Evolutionary conservation across 192 early-diverging fungal species (phyloP).

Genomic region (Dissophora globulifera): DNA sequence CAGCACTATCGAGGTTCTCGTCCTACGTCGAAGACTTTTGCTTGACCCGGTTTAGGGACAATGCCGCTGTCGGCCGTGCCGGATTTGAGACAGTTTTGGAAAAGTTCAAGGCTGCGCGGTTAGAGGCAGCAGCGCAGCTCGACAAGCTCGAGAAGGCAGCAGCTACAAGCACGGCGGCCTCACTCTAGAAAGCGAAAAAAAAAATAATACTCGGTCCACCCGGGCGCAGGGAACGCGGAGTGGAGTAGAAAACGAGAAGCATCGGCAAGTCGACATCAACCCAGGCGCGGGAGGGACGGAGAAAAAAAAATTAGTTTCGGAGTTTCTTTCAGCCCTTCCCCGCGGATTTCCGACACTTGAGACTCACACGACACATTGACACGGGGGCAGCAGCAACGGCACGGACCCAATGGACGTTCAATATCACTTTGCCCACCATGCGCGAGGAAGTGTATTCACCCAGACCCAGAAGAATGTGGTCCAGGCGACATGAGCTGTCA

Average conservation of each 20-base stretch:
- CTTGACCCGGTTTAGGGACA: constrained; percentile 87
- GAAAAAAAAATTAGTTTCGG: neutral
- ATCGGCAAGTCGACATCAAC: too few relatives aligned
- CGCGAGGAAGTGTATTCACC: too few relatives aligned
- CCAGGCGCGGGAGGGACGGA: too few relatives aligned
- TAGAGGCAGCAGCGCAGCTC: constrained; percentile 30
- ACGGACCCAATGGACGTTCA: too few relatives aligned
- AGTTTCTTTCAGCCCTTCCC: neutral
- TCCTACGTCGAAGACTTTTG: constrained; percentile 87
- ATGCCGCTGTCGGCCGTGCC: constrained; percentile 84
- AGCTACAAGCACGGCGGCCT: constrained; percentile 13
- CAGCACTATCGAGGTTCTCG: constrained; percentile 72
- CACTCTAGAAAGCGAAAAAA: constrained; percentile 19
- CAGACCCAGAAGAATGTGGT: too few relatives aligned
- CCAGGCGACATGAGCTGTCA: too few relatives aligned
- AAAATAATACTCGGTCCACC: too few relatives aligned
- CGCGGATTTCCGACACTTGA: neutral
- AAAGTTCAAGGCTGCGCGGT: constrained; percentile 51
- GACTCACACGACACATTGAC: too few relatives aligned
- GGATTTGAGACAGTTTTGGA: constrained; percentile 90
- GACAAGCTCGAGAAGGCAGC: constrained; percentile 15
- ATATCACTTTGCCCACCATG: too few relatives aligned
- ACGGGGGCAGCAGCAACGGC: too few relatives aligned
- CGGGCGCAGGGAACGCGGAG: too few relatives aligned
- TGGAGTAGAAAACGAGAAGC: too few relatives aligned